These are phyloP conservation scores for Pythium rhizo-oryzae DNA, from an alignment of 352 stramenopile species.

Conservation along the genomic window DNA sequence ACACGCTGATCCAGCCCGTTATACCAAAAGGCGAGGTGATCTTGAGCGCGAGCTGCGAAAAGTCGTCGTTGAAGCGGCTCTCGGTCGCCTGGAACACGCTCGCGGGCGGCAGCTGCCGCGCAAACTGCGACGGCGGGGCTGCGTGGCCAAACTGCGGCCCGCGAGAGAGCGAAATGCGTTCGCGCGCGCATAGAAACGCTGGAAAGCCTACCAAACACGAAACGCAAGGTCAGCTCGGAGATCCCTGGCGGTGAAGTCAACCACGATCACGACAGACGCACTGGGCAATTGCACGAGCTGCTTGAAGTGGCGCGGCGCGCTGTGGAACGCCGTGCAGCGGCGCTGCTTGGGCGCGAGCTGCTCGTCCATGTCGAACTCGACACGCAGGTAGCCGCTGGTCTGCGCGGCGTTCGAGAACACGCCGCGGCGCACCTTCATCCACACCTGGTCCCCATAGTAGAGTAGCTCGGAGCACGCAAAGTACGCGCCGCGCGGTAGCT, in stretches of 20 bases:
- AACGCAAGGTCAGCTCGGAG: background rate
- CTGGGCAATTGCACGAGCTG: conserved; percentile 55
- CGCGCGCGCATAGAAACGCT: conserved; percentile 54
- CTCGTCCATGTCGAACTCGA: conserved; percentile 52
- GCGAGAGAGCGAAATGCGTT: conserved; percentile 53
- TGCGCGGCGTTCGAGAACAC: conserved; percentile 72
- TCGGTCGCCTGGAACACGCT: conserved; percentile 77
- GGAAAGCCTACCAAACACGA: conserved; percentile 46
- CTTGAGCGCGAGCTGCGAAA: conserved; percentile 67
- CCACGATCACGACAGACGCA: conserved; percentile 26
- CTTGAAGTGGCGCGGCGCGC: conserved; percentile 46
- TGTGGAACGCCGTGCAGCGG: conserved; percentile 18
- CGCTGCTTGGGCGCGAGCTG: conserved; percentile 28
- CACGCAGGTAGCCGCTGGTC: conserved; percentile 69
- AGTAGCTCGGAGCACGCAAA: conserved; percentile 62
- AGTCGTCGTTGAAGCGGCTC: conserved; percentile 70
- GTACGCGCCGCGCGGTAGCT: conserved; percentile 64
- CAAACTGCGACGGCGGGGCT: conserved; percentile 29
- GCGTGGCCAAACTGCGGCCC: conserved; percentile 51
- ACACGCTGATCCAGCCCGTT: conserved; percentile 68
- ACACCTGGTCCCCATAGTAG: conserved; percentile 62
- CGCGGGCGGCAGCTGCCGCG: conserved; percentile 50
- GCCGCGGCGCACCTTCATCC: conserved; percentile 79
- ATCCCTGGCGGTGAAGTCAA: too few species aligned
- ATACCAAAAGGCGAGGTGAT: conserved; percentile 66